Percentiles rank a stretch among this genome's conserved stretches.
These are phyloP conservation scores for Leptographium wingfieldii DNA, from an alignment of 2,329 filamentous ascomycete genomes.

Conservation along the genomic window DNA sequence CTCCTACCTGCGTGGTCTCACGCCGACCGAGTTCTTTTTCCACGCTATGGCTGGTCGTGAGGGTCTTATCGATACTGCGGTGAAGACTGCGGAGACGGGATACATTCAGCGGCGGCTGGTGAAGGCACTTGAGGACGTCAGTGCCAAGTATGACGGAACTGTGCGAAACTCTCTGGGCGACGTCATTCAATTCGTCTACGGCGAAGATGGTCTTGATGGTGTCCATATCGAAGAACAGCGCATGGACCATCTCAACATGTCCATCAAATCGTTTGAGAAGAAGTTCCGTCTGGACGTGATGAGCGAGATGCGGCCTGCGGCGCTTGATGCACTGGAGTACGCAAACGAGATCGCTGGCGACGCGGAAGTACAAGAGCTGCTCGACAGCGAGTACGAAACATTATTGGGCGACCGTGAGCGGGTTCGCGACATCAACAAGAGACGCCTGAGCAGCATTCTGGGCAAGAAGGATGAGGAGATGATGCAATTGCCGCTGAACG, in stretches of 20 bases:
- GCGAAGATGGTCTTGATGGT: constrained; percentile 92
- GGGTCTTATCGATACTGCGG: constrained; percentile 97
- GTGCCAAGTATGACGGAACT: constrained; percentile 94
- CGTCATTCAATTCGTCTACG: constrained; percentile 93
- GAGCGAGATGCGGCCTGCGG: constrained; percentile 42
- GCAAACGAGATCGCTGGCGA: constrained; percentile 80
- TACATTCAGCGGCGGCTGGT: constrained; percentile 98
- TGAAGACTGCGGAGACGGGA: constrained; percentile 98
- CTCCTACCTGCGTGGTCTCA: constrained; percentile 90
- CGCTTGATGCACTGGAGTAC: constrained; percentile 69
- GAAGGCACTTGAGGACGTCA: constrained; percentile 95
- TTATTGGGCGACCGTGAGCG: constrained; percentile 62
- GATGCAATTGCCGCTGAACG: constrained; percentile 87
- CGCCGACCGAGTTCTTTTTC: constrained; percentile 96
- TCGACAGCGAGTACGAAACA: constrained; percentile 80
- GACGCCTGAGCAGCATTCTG: constrained; percentile 15
- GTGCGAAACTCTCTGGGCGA: constrained; percentile 95
- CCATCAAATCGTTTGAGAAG: constrained; percentile 62
- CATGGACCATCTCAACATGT: constrained; percentile 75
- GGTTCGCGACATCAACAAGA: constrained; percentile 54
- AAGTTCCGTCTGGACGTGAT: constrained; percentile 82
- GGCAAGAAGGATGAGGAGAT: constrained; percentile 63
- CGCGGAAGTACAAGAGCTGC: constrained; percentile 68
- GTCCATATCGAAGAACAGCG: constrained; percentile 87
- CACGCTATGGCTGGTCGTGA: constrained; percentile 99